Evolutionary conservation across 179 eudicot species (phyloP), one percentile per base, ranked within the genome.

Genomic region (Carnegiea gigantea): DNA sequence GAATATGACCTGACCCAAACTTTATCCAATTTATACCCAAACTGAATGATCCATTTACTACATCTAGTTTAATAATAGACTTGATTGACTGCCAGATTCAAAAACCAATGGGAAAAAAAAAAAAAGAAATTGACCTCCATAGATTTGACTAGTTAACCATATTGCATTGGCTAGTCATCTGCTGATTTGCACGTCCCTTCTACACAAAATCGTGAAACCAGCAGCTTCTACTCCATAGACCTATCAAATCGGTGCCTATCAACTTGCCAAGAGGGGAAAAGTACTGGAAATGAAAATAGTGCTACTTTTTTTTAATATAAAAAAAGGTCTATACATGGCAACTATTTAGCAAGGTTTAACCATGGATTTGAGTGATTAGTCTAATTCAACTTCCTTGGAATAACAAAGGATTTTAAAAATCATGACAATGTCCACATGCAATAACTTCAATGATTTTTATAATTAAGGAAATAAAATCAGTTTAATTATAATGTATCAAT

Each of bases 351-450:
- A 67, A 26, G 38, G 36, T 67, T 67, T 67, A 28, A 26, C 72
- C 72, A 67, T 67, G 72, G 72, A 26, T 67, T 67, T 26, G 18
- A 67, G 72, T 30, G 72, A 54, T 54, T 54, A 54, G 62, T 54
- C 62, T 5, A 15, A 54, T 0, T 54, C 62, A 17, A 54, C n/a
- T 20, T 54, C 18, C 14, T 54, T 54, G 21, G n/a, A 54, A 54
- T 33, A 11, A 40, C 4, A 54, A 54, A 54, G 15, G 5, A 54
- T 3, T 54, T 15, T 54, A 54, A 54, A 54, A 54, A 54, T 3
- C 62, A 17, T 54, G 62, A 54, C 7, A 54, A 54, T 54, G n/a
- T 54, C 62, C 23, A 14, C 3, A 15, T 17, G 21, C 7, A 13
- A 48, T 9, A 10, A 48, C 53, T 48, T 0, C 36, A 33, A 48